Conservation (phyloP, 306 rosid species). For the Crataegus laevigata region DNA sequence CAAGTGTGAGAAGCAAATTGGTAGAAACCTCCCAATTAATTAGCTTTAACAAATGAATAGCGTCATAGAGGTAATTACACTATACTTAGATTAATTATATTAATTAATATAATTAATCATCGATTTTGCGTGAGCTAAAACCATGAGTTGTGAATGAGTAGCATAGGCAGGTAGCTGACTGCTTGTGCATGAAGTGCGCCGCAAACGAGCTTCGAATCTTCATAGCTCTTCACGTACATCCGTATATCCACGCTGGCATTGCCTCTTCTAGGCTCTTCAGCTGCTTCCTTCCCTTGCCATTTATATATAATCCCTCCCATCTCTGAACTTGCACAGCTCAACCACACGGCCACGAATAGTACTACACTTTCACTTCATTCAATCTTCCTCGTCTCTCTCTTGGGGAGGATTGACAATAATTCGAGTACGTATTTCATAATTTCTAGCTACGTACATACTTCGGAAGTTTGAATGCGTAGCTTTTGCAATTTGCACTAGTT, state of each 20-base stretch:
- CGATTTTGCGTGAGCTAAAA: neutral
- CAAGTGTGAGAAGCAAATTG: neutral
- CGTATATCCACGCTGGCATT: constrained; percentile 3
- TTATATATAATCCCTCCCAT: neutral
- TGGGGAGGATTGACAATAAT: neutral
- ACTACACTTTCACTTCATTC: neutral
- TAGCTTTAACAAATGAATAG: neutral
- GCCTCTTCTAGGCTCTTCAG: neutral
- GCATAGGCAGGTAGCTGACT: constrained; percentile 12
- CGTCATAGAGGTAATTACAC: neutral
- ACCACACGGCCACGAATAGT: neutral
- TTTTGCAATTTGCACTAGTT: neutral
- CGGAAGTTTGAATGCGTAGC: neutral
- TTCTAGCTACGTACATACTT: neutral
- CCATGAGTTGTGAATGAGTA: neutral
- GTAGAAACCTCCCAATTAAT: neutral
- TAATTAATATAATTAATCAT: neutral
- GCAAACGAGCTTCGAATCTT: constrained; percentile 15
- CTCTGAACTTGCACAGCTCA: neutral
- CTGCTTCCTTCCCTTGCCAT: neutral
- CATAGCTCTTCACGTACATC: neutral
- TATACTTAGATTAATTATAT: neutral
- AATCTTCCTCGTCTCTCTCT: neutral
- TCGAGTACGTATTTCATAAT: neutral
- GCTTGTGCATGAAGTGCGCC: constrained; percentile 30